Base-by-base conservation (phyloP, 805 yeast genomes). In the Kodamaea laetipori region DNA sequence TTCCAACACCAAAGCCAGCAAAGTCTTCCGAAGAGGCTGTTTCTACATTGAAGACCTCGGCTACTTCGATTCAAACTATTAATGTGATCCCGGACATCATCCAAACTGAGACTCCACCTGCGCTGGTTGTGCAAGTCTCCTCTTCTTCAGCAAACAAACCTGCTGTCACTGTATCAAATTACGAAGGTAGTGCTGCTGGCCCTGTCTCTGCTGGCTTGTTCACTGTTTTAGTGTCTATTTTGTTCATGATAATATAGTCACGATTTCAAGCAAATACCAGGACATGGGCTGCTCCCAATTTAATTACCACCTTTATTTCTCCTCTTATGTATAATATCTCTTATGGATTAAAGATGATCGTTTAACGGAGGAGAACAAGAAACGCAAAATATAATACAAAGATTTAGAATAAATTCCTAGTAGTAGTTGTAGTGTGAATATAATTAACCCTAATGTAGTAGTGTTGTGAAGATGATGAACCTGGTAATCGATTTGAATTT, bases 21-120 rank as follows among this genome's bases (percentile, higher is more conserved):
- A n/a, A n/a, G n/a, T n/a, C n/a, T n/a, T n/a, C n/a, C n/a, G 24
- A 21, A 8, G 24, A 21, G 24, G 24, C 24, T 8, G 24, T 21
- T 21, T 25, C 31, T 8, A 42, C 45, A 8, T 27, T 46, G 23
- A 30, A 30, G 18, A 12, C 34, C 17, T 28, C 41, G 4, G 32
- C 54, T 9, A 39, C 44, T 9, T 27, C 57, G 23, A 37, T 42
- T 21, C 36, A 42, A 24, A 65, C 69, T 6, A 54, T 69, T 33
- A 61, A 71, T 48, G 76, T 70, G n/a, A 70, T 71, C 41, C 66
- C 74, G 19, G 57, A 66, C 52, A 67, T 67, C 53, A 69, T 71
- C 35, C 49, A 61, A 10, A 71, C 76, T 15, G 61, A 68, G 46
- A 50, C 66, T 12, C 54, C 61, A 19, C 31, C 52, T 6, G 35